A percentile compares a stretch with the other conserved stretches of the same genome.
Evolutionary conservation across 768 basidiomycete species (phyloP).

Genomic region (Psilocybe azurescens): DNA sequence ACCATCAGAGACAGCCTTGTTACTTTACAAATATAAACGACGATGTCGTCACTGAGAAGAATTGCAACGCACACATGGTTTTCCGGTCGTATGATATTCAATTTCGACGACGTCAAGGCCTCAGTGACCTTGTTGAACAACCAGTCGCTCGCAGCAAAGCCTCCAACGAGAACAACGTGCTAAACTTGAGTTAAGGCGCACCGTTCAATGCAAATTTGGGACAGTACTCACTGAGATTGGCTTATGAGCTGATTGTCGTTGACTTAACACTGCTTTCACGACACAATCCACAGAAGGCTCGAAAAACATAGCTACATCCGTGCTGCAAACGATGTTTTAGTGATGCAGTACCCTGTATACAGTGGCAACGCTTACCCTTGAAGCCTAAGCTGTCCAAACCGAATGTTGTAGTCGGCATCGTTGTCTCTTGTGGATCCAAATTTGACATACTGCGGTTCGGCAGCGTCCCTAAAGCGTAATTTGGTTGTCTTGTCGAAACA

Average conservation of each 20-base stretch:
- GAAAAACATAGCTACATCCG: conserved; percentile 42
- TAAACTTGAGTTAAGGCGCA: conserved; percentile 13
- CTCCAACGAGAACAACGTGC: conserved; percentile 59
- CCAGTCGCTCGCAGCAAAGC: conserved; percentile 63
- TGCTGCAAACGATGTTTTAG: conserved; percentile 20
- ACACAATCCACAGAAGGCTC: conserved; percentile 43
- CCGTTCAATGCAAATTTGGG: neutral
- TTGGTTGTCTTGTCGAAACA: conserved; percentile 56
- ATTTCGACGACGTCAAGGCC: conserved; percentile 39
- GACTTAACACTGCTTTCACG: conserved; percentile 34
- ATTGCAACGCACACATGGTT: conserved; percentile 52
- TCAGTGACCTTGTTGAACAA: conserved; percentile 48
- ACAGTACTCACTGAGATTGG: conserved; percentile 35
- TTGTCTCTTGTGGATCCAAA: conserved; percentile 51
- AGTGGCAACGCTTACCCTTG: conserved; percentile 28
- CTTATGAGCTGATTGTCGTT: conserved; percentile 29
- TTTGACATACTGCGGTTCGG: conserved; percentile 48
- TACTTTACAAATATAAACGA: conserved; percentile 21
- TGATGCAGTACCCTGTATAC: neutral
- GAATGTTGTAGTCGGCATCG: conserved; percentile 44
- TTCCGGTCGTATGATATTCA: conserved; percentile 54
- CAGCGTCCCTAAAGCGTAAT: conserved; percentile 42
- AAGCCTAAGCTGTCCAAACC: conserved; percentile 52
- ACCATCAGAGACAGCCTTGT: conserved; percentile 61
- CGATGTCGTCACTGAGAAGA: neutral